Evolutionary conservation across 2,329 filamentous ascomycete genomes (phyloP).

Genomic region (Aulographum hederae): DNA sequence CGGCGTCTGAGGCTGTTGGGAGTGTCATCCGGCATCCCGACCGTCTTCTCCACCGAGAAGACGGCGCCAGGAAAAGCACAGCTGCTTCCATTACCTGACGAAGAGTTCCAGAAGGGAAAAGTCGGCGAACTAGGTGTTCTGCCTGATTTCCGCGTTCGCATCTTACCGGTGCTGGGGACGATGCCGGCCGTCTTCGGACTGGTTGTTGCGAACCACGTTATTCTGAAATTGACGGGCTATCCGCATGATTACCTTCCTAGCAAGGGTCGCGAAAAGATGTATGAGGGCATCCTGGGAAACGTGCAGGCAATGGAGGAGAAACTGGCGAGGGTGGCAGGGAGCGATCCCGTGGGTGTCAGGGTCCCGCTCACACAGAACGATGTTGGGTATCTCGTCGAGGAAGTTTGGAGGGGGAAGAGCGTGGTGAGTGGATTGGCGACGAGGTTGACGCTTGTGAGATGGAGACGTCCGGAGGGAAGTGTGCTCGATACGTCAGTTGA

Average conservation of each 20-base stretch:
- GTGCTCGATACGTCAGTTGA: slow-evolving; percentile 48
- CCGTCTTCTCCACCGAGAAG: slow-evolving; percentile 85
- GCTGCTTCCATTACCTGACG: slow-evolving; percentile 68
- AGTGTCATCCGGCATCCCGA: slow-evolving; percentile 69
- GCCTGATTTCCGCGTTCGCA: slow-evolving; percentile 85
- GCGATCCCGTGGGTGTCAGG: slow-evolving; percentile 52
- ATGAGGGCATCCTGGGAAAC: slow-evolving; percentile 61
- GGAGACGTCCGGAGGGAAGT: slow-evolving; percentile 45
- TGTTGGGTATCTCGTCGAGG: slow-evolving; percentile 74
- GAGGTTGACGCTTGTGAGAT: slow-evolving; percentile 61
- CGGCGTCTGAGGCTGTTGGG: slow-evolving; percentile 59
- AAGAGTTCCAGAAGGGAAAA: slow-evolving; percentile 70
- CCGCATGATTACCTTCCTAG: slow-evolving; percentile 66
- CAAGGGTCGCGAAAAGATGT: slow-evolving; percentile 80
- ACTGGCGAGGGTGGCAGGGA: slow-evolving; percentile 36
- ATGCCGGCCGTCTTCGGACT: slow-evolving; percentile 97
- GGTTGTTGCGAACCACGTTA: slow-evolving; percentile 79
- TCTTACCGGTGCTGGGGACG: slow-evolving; percentile 82
- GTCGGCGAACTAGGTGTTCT: slow-evolving; percentile 78
- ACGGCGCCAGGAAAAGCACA: slow-evolving; percentile 80
- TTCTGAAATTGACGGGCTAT: slow-evolving; percentile 65
- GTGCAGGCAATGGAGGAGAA: slow-evolving; percentile 69
- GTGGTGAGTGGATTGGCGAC: slow-evolving; percentile 67
- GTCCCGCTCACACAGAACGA: slow-evolving; percentile 64
- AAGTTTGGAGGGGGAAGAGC: slow-evolving; percentile 71